A percentile compares a stretch with the other conserved stretches of the same genome.
phyloP scores from a whole-genome alignment of 306 rosid genomes.

The Echinosophora koreensis region DNA sequence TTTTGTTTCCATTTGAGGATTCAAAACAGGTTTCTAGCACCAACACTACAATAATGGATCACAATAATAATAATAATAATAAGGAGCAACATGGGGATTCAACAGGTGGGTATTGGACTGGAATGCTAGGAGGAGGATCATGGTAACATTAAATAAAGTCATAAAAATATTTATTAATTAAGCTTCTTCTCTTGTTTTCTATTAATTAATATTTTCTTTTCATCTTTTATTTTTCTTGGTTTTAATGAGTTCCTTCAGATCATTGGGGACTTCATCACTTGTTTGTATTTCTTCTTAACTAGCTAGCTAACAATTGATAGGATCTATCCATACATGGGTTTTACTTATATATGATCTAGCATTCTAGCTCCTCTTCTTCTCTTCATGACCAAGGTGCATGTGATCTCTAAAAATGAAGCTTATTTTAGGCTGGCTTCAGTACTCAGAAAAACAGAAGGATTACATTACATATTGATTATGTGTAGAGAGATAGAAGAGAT shows the following conservation, averaged over 20 bases:
- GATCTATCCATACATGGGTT: conserved; percentile 43
- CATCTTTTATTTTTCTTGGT: neutral
- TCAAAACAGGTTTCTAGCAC: conserved; percentile 57
- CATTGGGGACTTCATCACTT: conserved; percentile 6
- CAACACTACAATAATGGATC: conserved; percentile 42
- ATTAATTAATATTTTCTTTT: neutral
- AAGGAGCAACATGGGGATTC: conserved; percentile 65
- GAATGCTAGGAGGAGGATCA: conserved; percentile 86
- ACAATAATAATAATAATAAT: conserved; percentile 42
- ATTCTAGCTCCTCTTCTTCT: conserved; percentile 29
- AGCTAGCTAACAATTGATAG: conserved; percentile 58
- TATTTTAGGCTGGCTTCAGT: conserved; percentile 63
- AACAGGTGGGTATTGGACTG: conserved; percentile 82
- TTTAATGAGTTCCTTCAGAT: conserved; percentile 43
- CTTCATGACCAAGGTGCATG: conserved; percentile 47
- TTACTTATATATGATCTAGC: conserved; percentile 36
- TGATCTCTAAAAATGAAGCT: conserved; percentile 57
- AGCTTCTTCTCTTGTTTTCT: neutral
- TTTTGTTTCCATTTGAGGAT: conserved; percentile 74
- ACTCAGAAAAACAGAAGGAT: conserved; percentile 40
- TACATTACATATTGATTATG: conserved; percentile 26
- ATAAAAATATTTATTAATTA: neutral
- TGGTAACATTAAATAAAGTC: conserved; percentile 63
- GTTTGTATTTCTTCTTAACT: conserved; percentile 49
- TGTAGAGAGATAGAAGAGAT: conserved; percentile 42